These are phyloP conservation scores for Calonectria hawksworthii DNA, from an alignment of 2,329 filamentous ascomycete genomes.

Conservation along the genomic window DNA sequence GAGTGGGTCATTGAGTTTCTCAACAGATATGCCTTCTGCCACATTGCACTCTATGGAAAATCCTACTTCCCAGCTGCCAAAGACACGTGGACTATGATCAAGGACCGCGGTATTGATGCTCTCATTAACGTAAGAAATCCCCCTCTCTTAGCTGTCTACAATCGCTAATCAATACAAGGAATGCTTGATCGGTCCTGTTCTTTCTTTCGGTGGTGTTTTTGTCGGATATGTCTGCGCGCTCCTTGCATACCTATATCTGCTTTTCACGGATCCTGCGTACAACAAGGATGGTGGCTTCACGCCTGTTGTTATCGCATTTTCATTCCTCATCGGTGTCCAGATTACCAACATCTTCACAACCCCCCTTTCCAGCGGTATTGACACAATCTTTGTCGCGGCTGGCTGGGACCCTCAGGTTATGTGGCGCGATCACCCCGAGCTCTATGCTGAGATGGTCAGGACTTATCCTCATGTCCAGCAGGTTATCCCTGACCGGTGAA, in stretches of 20 bases:
- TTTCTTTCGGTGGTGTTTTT: conserved; percentile 84
- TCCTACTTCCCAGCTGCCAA: conserved; percentile 89
- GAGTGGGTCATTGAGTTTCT: conserved; percentile 91
- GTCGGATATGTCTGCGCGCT: conserved; percentile 87
- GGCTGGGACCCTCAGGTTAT: conserved; percentile 80
- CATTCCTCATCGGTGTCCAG: conserved; percentile 91
- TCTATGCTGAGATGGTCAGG: conserved; percentile 83
- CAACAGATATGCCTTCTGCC: conserved; percentile 93
- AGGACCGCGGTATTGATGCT: conserved; percentile 90
- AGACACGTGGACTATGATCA: conserved; percentile 92
- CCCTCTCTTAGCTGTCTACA: fast-evolving
- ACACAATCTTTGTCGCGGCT: conserved; percentile 89
- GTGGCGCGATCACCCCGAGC: conserved; percentile 83
- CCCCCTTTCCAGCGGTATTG: conserved; percentile 88
- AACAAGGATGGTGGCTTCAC: conserved; percentile 79
- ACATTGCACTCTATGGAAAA: conserved; percentile 94
- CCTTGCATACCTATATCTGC: conserved; percentile 87
- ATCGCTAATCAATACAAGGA: conserved; percentile 60
- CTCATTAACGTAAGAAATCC: conserved; percentile 76
- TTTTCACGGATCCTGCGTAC: conserved; percentile 85
- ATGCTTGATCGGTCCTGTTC: conserved; percentile 81
- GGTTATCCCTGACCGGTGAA: conserved; percentile 67
- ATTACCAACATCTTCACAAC: conserved; percentile 92
- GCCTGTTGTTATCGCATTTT: conserved; percentile 83
- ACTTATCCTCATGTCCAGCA: conserved; percentile 89